Evolutionary conservation across 176 grass and related monocot species (phyloP).

Genomic region (Eleusine coracana): DNA sequence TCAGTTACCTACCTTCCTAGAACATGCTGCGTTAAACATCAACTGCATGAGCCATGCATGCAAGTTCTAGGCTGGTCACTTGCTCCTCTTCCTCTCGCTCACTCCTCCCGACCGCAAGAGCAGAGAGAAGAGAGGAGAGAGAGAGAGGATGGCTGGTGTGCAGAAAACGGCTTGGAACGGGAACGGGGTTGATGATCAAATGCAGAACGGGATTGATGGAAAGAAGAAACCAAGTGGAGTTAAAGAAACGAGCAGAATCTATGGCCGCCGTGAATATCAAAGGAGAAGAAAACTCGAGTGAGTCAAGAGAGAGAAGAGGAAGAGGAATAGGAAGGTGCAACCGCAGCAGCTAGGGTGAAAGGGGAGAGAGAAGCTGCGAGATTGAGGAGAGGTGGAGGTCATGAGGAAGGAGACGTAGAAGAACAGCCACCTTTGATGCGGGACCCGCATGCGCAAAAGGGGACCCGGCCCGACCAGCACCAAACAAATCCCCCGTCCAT

Average conservation of each 20-base stretch:
- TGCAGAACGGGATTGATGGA: slow-evolving; percentile 40
- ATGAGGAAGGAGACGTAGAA: slow-evolving; percentile 47
- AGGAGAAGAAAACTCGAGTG: background rate
- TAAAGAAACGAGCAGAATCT: slow-evolving; percentile 21
- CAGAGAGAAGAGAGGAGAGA: background rate
- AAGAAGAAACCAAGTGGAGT: slow-evolving; percentile 9
- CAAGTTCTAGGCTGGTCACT: background rate
- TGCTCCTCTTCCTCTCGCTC: background rate
- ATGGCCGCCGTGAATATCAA: slow-evolving; percentile 27
- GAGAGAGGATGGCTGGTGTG: slow-evolving; percentile 3
- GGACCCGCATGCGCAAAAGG: slow-evolving; percentile 25
- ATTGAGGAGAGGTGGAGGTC: background rate
- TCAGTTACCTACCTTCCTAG: slow-evolving; percentile 33
- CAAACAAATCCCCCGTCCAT: slow-evolving; percentile 56
- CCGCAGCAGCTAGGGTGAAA: slow-evolving; percentile 22
- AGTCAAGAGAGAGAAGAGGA: background rate
- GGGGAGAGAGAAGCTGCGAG: background rate
- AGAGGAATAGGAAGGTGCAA: slow-evolving; percentile 6
- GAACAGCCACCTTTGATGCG: slow-evolving; percentile 58
- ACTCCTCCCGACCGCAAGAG: background rate
- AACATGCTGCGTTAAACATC: background rate
- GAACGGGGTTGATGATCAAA: slow-evolving; percentile 41
- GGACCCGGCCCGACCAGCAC: slow-evolving; percentile 31
- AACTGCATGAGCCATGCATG: background rate
- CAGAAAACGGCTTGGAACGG: slow-evolving; percentile 37